Base-by-base conservation (phyloP, 805 yeast species). In the Candida adriatica region DNA sequence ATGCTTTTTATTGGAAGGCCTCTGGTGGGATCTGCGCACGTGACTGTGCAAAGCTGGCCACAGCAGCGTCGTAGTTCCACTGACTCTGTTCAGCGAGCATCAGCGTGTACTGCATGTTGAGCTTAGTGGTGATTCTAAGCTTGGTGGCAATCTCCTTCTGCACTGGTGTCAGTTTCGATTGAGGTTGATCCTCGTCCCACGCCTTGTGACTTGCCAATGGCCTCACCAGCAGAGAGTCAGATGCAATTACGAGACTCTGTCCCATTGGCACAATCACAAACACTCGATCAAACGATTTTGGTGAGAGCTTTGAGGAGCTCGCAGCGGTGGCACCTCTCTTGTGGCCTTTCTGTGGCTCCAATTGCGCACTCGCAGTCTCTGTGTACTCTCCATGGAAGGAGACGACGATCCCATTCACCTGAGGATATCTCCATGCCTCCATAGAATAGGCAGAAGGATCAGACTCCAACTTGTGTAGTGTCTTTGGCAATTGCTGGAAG, bases 1-100 rank as follows among this genome's bases (percentile, higher is more conserved):
- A n/a, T n/a, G n/a, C 22, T 19, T 19, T 19, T 31, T 28, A 41
- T 17, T 41, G 42, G 37, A 51, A 51, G 3, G 56, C 56, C 28
- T 49, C 50, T 23, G 44, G 50, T 11, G 56, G 56, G 15, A 51
- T 46, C 22, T 48, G 53, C 6, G 53, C 53, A 14, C 35, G 40
- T 21, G 85, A 79, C 43, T 70, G 75, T 43, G 75, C 71, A 58
- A 90, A 90, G 34, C 83, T 78, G 26, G 66, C 67, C 10, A 74
- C 61, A 17, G 95, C 88, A 32, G 62, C 67, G 17, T 73, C 75
- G 45, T 74, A 78, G 55, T 83, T 80, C 88, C 94, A 88, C 33
- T 73, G 69, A 48, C 95, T 85, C 55, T 87, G 95, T 53, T 86
- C 87, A 35, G 87, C 79, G 24, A 92, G 68, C 82, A 88, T 73